A percentile compares a stretch with the other conserved stretches of the same genome.
phyloP scores from a whole-genome alignment of 2,329 filamentous ascomycete genomes.

The Hysterium pulicare region DNA sequence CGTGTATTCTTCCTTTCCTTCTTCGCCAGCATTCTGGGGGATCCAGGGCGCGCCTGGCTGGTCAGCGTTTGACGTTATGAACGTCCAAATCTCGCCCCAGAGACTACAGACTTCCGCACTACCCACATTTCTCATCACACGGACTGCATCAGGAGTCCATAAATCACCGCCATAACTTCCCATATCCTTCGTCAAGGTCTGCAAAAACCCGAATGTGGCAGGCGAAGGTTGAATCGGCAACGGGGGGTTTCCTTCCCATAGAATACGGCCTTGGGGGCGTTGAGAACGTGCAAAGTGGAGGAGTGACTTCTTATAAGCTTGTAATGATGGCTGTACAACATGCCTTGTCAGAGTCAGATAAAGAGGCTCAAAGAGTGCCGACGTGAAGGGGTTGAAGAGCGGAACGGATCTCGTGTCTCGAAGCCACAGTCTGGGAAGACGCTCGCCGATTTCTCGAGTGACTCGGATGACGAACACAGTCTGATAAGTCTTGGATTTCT shows the following conservation, averaged over 20 bases:
- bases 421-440: slow-evolving; percentile 51
- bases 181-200: slow-evolving; percentile 65
- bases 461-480: slow-evolving; percentile 66
- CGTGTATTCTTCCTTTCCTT: slow-evolving; percentile 9
- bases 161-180: slow-evolving; percentile 68
- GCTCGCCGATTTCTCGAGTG: slow-evolving; percentile 68
- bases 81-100: slow-evolving; percentile 33
- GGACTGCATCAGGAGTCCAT: slow-evolving; percentile 71
- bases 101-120: slow-evolving; percentile 47
- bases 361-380: slow-evolving; percentile 60
- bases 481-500: slow-evolving; percentile 38
- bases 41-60: neutral
- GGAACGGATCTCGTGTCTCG: slow-evolving; percentile 25
- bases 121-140: slow-evolving; percentile 59
- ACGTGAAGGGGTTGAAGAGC: slow-evolving; percentile 25
- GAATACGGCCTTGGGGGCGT: slow-evolving; percentile 57
- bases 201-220: slow-evolving; percentile 67
- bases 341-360: slow-evolving; percentile 59
- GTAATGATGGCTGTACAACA: slow-evolving; percentile 50
- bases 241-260: slow-evolving; percentile 78
- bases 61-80: slow-evolving; percentile 16
- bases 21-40: slow-evolving; percentile 12
- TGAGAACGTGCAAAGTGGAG: slow-evolving; percentile 42
- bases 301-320: slow-evolving; percentile 43
- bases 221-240: slow-evolving; percentile 78